Evolutionary conservation across 2,329 filamentous ascomycete genomes (phyloP), one percentile per base, ranked within the genome.

Genomic region (Thermothelomyces thermophilus): DNA sequence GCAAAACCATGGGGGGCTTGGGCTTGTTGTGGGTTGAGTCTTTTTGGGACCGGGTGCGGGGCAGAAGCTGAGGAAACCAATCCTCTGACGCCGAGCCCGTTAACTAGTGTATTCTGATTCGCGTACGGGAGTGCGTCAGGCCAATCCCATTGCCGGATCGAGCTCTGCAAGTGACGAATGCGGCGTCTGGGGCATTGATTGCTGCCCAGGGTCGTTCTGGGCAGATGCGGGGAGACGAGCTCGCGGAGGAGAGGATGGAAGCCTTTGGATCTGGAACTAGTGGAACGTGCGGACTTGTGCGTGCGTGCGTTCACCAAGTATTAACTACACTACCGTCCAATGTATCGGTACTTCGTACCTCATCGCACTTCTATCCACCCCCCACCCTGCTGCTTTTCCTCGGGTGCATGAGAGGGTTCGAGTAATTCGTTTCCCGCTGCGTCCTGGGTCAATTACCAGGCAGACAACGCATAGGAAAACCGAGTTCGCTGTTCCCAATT

Each of bases 151-250:
- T 52, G 30, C 53, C 53, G 50, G 45, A n/a, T n/a, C 19, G 24
- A 36, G 31, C 36, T 41, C 20, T 45, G 40, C 35, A 22, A 52
- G 49, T 53, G 50, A 55, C 50, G 50, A 49, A 53, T 44, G 50
- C 39, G 55, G 55, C 52, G 55, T 19, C 26, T 9, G 35, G 30
- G 16, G 20, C 28, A 20, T 40, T n/a, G n/a, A 28, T 44, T 43
- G 35, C 24, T 45, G 40, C 35, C 50, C 41, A 46, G 20, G 17
- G 39, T 14, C 26, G n/a, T 30, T 22, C 8, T 14, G 10, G 24
- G 24, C 24, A 22, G 17, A 37, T 5, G 24, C 22, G 14, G 33
- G 44, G 41, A 22, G 6, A 37, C 19, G 35, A 17, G 28, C 33
- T 14, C 9, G 40, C 13, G 46, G 28, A n/a, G 31, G 24, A 33